phyloP scores from a whole-genome alignment of 371 early-diverging fungal genomes.

The Zancudomyces culisetae region DNA sequence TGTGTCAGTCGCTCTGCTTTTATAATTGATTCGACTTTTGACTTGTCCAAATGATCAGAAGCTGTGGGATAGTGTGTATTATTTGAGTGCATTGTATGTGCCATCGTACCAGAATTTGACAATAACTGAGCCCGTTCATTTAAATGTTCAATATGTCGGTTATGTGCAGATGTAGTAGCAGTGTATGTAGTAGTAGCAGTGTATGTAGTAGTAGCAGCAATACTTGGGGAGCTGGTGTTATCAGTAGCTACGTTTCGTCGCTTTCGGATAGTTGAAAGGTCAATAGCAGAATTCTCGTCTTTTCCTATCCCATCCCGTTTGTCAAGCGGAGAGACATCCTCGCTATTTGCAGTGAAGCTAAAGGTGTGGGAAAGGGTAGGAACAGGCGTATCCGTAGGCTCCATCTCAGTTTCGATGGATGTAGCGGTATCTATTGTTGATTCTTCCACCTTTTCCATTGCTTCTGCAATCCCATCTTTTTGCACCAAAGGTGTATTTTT shows the following conservation, averaged over 20 bases:
- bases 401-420: not conserved
- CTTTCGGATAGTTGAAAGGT: too few species aligned
- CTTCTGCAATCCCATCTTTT: not conserved
- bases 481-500: too few species aligned
- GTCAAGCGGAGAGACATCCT: not conserved
- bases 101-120: not conserved
- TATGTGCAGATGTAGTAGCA: too few species aligned
- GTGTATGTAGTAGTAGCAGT: too few species aligned
- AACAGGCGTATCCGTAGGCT: not conserved
- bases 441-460: not conserved
- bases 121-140: not conserved
- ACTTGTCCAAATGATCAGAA: too few species aligned
- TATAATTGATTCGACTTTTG: constrained; percentile 32
- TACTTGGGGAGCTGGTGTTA: not conserved
- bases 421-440: not conserved
- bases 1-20: constrained; percentile 45
- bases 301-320: not conserved
- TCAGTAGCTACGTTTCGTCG: not conserved
- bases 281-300: not conserved
- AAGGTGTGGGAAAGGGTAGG: not conserved
- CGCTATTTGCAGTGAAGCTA: not conserved
- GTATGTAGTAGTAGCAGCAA: not conserved
- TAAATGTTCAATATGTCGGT: too few species aligned
- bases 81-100: not conserved
- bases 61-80: too few species aligned